Base-by-base conservation (phyloP, 108 stramenopile genomes). In the Chaetoceros tenuissimus region DNA sequence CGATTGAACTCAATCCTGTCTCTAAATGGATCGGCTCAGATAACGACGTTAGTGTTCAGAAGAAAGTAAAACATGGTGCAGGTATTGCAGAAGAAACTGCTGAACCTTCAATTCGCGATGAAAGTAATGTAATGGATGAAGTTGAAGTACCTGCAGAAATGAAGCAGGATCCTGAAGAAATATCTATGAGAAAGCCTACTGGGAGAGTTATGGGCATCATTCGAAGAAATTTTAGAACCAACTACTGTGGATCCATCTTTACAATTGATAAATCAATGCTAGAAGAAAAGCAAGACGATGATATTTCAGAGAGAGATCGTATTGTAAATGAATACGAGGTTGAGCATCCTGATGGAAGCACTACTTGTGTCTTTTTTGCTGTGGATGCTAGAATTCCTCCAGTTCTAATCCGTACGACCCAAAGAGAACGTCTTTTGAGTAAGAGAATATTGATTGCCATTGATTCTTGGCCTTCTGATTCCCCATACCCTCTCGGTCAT, bases 391-490 rank as follows among this genome's bases (percentile, higher is more conserved):
- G 80, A 5, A 60, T 92, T 24, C 95, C 95, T 0, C 85, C 85
- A 26, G 73, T 96, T 53, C 61, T 89, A 17, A 68, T 96, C 19
- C 79, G 81, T 10, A 93, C 91, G 18, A 73, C 84, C 13, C 89
- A 93, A 49, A 68, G 82, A 2, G 82, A 84, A 19, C 67, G 82
- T 3, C 68, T 94, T 20, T 29, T 82, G 51, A 83, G 80, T 21
- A 76, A 87, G 63, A 67, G 95, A 13, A 82, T 98, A 24, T 59
- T 91, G 20, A 86, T 95, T 8, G 72, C 85, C 0, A 79, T 96
- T 46, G 94, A 94, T 63, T 82, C 91, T 1, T 99, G 98, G 98
- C 94, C 92, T 8, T 70, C 74, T 2, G 71, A 81, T 60, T 94
- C 87, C 2, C 73, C 71, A 20, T 92, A 77, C 56, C 98, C 98